Percentiles rank a stretch among this genome's conserved stretches.
phyloP scores from a whole-genome alignment of 352 stramenopile genomes.

The Pythium brachiatum region DNA sequence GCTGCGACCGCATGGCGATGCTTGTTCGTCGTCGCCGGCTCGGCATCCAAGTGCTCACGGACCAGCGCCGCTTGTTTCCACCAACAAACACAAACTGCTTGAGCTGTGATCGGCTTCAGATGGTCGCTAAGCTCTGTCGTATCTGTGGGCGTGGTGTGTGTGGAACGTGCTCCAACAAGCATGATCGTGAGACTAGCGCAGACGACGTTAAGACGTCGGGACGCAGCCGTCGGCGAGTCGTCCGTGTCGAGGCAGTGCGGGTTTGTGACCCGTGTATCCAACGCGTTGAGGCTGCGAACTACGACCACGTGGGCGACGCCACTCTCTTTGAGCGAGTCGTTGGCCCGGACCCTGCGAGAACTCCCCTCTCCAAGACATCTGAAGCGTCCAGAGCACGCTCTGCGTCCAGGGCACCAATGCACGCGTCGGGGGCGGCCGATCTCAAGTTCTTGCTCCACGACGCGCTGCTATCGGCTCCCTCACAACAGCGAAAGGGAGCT shows the following conservation, averaged over 20 bases:
- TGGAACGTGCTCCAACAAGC: conserved; percentile 34
- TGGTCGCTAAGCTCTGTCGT: conserved; percentile 43
- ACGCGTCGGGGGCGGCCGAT: conserved; percentile 13
- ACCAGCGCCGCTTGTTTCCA: conserved; percentile 32
- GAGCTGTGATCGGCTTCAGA: conserved; percentile 43
- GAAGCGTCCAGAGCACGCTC: neutral
- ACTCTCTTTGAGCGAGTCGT: neutral
- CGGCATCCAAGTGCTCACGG: conserved; percentile 47
- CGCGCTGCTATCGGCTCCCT: conserved; percentile 29
- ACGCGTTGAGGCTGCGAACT: conserved; percentile 53
- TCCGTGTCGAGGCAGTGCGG: conserved; percentile 29
- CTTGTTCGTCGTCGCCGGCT: conserved; percentile 58
- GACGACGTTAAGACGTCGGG: neutral
- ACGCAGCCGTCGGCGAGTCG: neutral
- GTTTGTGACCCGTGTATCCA: conserved; percentile 57
- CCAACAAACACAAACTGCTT: conserved; percentile 42
- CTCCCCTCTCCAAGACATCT: neutral
- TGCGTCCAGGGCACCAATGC: neutral
- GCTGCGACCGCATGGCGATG: conserved; percentile 29
- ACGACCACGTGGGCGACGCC: conserved; percentile 24
- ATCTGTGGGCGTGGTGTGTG: conserved; percentile 64
- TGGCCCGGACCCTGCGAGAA: conserved; percentile 2
- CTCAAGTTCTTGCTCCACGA: conserved; percentile 42
- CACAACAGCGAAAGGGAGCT: conserved; percentile 34
- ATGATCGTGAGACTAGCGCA: conserved; percentile 20